These are phyloP conservation scores for Eimeria acervulina DNA, from an alignment of 169 alveolate genomes.

Conservation along the genomic window DNA sequence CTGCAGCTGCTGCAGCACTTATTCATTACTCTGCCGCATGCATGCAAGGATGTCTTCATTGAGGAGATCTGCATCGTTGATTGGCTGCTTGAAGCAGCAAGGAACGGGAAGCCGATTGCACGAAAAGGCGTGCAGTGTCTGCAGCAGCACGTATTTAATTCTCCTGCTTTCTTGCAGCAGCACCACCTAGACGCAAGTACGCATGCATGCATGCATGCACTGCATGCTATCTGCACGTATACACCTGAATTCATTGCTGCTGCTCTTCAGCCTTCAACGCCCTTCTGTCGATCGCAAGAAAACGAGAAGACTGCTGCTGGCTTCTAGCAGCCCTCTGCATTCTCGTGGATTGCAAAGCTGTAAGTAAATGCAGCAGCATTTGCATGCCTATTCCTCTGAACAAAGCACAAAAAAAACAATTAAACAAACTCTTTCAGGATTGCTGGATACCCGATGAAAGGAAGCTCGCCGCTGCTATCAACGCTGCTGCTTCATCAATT, in stretches of 20 bases:
- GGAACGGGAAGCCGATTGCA: constrained; percentile 7
- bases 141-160: constrained; percentile 35
- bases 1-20: constrained; percentile 66
- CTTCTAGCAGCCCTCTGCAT: background rate
- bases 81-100: constrained; percentile 82
- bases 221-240: background rate
- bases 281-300: background rate
- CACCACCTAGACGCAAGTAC: constrained; percentile 73
- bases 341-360: background rate
- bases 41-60: background rate
- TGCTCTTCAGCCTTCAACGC: constrained; percentile 18
- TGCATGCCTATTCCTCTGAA: too few relatives aligned
- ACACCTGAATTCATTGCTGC: background rate
- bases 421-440: too few relatives aligned
- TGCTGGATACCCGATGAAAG: background rate
- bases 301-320: background rate
- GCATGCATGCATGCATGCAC: background rate
- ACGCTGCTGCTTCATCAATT: background rate
- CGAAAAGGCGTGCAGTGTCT: constrained; percentile 55
- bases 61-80: constrained; percentile 81
- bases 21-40: background rate
- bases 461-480: background rate
- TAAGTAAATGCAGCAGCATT: background rate
- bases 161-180: constrained; percentile 20
- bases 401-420: too few relatives aligned